Base-by-base conservation (phyloP, 371 early-diverging fungal genomes). In the Funneliformis caledonium region DNA sequence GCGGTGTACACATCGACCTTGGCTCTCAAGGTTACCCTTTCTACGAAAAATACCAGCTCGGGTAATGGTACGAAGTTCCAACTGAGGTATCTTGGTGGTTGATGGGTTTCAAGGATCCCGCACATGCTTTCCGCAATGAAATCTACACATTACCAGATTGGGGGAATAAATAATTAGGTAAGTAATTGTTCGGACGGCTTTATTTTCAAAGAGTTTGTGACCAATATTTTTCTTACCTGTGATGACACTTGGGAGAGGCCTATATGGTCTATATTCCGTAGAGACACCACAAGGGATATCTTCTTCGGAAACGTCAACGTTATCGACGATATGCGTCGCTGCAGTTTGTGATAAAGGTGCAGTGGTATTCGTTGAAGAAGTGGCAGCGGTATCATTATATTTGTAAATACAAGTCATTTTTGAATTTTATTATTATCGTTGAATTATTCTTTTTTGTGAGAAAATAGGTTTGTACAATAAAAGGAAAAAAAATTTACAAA, bases 101-200 rank as follows among this genome's bases (percentile, higher is more conserved):
- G 47, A 26, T n/a, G 50, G 5, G 31, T 22, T 9, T 31, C 26
- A 48, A 72, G 43, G n/a, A 72, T 72, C 3, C 72, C 72, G n/a
- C 50, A 72, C 50, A 72, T 48, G 31, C 50, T 72, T 72, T 72
- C 72, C 1, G 72, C 72, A 4, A 72, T 26, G 14, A 72, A 72
- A 48, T 50, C 72, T 72, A 33, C 11, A 7, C 45, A 69, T 37
- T 37, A 37, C 37, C 37, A 37, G 3, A 37, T 37, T 37, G 37
- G 37, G 37, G 37, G 37, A 37, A 37, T 37, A 37, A 37, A 37
- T 37, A 37, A 37, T 37, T 37, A 37, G 3, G 37, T 37, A 37
- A 37, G 37, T 3, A 37, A 37, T 37, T 37, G 3, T 37, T 37
- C 37, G 37, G 37, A 37, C 37, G 37, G 26, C 26, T 26, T 26